Percentiles rank a stretch among this genome's conserved stretches.
These are phyloP conservation scores for Claviceps fusiformis DNA, from an alignment of 2,329 filamentous ascomycete species.

Conservation along the genomic window DNA sequence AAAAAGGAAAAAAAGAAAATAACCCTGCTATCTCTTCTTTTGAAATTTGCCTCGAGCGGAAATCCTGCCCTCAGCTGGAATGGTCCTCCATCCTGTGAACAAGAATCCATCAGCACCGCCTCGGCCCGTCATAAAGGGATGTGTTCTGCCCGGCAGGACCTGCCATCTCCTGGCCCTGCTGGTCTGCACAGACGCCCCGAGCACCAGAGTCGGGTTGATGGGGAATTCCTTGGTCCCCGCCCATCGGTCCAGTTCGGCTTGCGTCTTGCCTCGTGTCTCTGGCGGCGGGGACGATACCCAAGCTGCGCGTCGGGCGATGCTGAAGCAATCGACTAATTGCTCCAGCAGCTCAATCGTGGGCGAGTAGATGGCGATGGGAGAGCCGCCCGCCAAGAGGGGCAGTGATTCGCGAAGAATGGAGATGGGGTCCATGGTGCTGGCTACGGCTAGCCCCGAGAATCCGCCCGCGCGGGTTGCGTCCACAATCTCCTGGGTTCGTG, in stretches of 20 bases:
- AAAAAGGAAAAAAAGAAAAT: background rate
- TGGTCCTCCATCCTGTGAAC: conserved; percentile 68
- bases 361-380: conserved; percentile 74
- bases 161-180: conserved; percentile 73
- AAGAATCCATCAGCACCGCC: conserved; percentile 86
- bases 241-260: conserved; percentile 41
- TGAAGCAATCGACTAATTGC: conserved; percentile 70
- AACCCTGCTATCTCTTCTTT: conserved; percentile 36
- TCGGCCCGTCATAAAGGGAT: conserved; percentile 81
- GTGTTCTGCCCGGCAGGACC: conserved; percentile 79
- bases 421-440: conserved; percentile 67
- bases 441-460: conserved; percentile 74
- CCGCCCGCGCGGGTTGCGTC: conserved; percentile 60
- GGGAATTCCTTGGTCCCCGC: conserved; percentile 62
- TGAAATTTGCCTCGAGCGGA: conserved; percentile 72
- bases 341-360: conserved; percentile 68
- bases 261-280: conserved; percentile 29
- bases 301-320: conserved; percentile 62
- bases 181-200: conserved; percentile 70
- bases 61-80: conserved; percentile 67
- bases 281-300: conserved; percentile 46
- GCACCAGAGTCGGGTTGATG: conserved; percentile 70
- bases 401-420: conserved; percentile 63
- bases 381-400: conserved; percentile 70
- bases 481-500: conserved; percentile 56